Evolutionary conservation across 2,329 filamentous ascomycete species (phyloP).

Genomic region (Penicillium sp.): DNA sequence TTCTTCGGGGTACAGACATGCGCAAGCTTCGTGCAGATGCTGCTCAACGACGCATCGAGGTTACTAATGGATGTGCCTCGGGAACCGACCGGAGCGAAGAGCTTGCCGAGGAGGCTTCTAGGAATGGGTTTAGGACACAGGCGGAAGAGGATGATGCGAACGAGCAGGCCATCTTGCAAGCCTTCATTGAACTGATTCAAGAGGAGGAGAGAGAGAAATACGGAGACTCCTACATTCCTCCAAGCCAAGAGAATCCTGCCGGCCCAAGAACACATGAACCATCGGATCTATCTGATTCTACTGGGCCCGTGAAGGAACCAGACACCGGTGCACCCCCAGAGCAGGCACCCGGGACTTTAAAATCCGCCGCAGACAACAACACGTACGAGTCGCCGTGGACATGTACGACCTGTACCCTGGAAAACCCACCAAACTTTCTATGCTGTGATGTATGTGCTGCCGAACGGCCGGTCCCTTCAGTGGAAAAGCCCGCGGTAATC

Average conservation of each 20-base stretch:
- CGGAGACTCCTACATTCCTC: conserved; percentile 61
- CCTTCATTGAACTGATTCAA: conserved; percentile 83
- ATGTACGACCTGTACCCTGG: conserved; percentile 66
- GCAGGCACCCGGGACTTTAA: conserved; percentile 16
- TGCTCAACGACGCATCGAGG: conserved; percentile 69
- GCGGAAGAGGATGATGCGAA: conserved; percentile 90
- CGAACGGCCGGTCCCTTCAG: conserved; percentile 55
- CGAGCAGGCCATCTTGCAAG: conserved; percentile 82
- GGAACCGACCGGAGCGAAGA: conserved; percentile 70
- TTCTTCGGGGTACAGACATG: conserved; percentile 69
- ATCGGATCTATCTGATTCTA: conserved; percentile 44
- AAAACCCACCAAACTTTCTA: conserved; percentile 65
- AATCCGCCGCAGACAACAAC: conserved; percentile 36
- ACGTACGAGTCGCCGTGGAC: conserved; percentile 58
- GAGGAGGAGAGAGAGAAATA: conserved; percentile 72
- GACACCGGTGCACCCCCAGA: neutral
- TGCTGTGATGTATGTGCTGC: conserved; percentile 66
- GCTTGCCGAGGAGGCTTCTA: conserved; percentile 69
- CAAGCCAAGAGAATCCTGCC: conserved; percentile 59
- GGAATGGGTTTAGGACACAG: conserved; percentile 78
- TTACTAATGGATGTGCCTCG: conserved; percentile 76
- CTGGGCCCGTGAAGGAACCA: conserved; percentile 9
- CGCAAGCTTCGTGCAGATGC: conserved; percentile 74
- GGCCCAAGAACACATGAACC: conserved; percentile 51
- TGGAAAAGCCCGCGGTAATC: conserved; percentile 20